Base-by-base conservation (phyloP, 805 yeast genomes). In the Yamadazyma scolyti region DNA sequence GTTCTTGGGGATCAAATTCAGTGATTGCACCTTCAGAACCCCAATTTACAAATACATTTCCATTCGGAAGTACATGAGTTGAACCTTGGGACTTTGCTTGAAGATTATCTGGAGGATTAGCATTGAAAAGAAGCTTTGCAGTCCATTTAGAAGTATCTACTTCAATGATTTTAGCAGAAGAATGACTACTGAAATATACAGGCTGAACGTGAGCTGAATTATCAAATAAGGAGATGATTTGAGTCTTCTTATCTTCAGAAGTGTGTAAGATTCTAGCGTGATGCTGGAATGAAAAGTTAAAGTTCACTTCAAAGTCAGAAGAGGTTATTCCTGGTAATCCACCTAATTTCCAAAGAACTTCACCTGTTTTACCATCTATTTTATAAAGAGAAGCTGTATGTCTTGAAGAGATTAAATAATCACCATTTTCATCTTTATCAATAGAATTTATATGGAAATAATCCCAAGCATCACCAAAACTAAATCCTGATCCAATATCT, bases 391-490 rank as follows among this genome's bases (percentile, higher is more conserved):
- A 42, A 3, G 65, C 53, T 16, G 52, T 44, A 38, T 60, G 53
- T 40, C 68, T 49, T 4, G 64, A 58, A 6, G 62, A 56, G 11
- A 61, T 21, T 13, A 58, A 26, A 38, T 60, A 60, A 34, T 57
- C 55, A 9, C 65, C 60, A 26, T 51, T 33, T 11, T 38, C 49
- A 37, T 58, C 61, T 35, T 60, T 61, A 31, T 59, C 66, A 21
- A 59, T 58, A 2, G 66, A 59, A 31, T 61, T 61, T 33, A 60
- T 55, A 37, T 61, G 66, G 50, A 59, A 59, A 31, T 55, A 60
- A 39, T 60, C 66, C 64, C 65, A 61, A 7, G 68, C 65, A 37
- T 47, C 53, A 32, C 52, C 42, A 5, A 58, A 52, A 23, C 50
- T 51, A 28, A 31, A 46, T 2, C 64, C 65, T n/a, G 47, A 37